Conservation (phyloP, 345 rosid genomes). For the Gossypium australe region DNA sequence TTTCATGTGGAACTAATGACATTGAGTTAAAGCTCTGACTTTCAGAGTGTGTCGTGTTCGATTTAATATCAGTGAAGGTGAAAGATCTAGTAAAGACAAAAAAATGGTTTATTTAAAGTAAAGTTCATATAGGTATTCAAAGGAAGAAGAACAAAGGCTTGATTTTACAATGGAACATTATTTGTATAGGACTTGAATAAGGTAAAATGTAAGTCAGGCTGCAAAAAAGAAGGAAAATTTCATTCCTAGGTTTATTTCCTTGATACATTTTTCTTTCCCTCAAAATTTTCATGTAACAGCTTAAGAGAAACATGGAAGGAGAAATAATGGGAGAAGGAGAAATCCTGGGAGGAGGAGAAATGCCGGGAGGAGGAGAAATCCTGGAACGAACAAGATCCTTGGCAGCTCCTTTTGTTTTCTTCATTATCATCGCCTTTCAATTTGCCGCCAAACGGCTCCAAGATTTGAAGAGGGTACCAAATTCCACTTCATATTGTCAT, state of each 20-base stretch:
- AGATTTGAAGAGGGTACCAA: slow-evolving; percentile 45
- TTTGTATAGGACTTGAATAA: not conserved
- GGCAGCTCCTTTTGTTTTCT: slow-evolving; percentile 59
- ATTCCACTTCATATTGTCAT: not conserved
- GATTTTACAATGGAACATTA: not conserved
- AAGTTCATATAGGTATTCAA: not conserved
- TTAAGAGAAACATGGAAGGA: slow-evolving; percentile 16
- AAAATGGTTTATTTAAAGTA: not conserved
- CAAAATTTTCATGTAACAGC: not conserved
- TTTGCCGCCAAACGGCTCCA: slow-evolving; percentile 37
- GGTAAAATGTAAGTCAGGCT: not conserved
- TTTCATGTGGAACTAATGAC: too few relatives aligned
- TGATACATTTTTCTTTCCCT: not conserved
- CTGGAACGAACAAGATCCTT: slow-evolving; percentile 25
- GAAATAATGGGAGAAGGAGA: slow-evolving; percentile 23
- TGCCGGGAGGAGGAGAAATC: slow-evolving; percentile 38
- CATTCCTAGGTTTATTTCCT: not conserved
- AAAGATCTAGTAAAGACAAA: not conserved
- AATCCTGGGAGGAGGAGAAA: slow-evolving; percentile 14
- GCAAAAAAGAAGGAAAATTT: not conserved
- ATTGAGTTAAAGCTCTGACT: not conserved
- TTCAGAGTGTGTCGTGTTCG: not conserved
- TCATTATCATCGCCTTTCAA: slow-evolving; percentile 46
- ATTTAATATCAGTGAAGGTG: not conserved
- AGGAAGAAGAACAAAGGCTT: not conserved